These are phyloP conservation scores for Apiospora phragmitis DNA, from an alignment of 2,329 filamentous ascomycete genomes.

Conservation along the genomic window DNA sequence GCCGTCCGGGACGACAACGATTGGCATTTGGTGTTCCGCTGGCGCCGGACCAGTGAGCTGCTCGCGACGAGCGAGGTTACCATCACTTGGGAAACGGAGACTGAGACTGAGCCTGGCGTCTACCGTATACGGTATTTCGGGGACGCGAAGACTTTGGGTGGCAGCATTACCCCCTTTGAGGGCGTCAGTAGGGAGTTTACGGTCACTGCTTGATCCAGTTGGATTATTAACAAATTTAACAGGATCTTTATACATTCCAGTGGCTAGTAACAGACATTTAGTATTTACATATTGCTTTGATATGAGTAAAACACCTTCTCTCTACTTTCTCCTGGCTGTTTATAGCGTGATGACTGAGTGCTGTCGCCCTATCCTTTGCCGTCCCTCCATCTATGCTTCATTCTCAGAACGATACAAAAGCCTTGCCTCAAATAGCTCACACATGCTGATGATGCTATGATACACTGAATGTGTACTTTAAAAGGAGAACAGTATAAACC, in stretches of 20 bases:
- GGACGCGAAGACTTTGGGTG: conserved; percentile 68
- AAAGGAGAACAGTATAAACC: no score
- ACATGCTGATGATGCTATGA: no score
- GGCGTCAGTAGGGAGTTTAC: conserved; percentile 60
- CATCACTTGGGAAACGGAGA: conserved; percentile 76
- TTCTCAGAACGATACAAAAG: no score
- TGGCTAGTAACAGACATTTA: neutral
- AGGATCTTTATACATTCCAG: no score
- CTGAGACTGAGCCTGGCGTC: conserved; percentile 54
- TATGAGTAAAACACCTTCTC: neutral
- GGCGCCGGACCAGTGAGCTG: conserved; percentile 70
- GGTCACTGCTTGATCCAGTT: conserved; percentile 16
- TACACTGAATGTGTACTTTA: no score
- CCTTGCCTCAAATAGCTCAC: no score
- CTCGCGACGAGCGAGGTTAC: conserved; percentile 75
- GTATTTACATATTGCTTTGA: neutral
- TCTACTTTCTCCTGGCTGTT: neutral
- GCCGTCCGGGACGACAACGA: conserved; percentile 73
- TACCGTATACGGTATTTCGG: conserved; percentile 83
- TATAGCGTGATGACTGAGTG: no score
- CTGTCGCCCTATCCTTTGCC: no score
- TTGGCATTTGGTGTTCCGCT: conserved; percentile 79
- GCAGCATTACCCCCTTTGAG: conserved; percentile 67
- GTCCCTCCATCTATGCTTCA: no score
- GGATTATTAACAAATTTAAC: neutral